Percentiles rank a stretch among this genome's conserved stretches.
Conservation (phyloP, 306 rosid genomes). For the Pachyrhizus erosus region DNA sequence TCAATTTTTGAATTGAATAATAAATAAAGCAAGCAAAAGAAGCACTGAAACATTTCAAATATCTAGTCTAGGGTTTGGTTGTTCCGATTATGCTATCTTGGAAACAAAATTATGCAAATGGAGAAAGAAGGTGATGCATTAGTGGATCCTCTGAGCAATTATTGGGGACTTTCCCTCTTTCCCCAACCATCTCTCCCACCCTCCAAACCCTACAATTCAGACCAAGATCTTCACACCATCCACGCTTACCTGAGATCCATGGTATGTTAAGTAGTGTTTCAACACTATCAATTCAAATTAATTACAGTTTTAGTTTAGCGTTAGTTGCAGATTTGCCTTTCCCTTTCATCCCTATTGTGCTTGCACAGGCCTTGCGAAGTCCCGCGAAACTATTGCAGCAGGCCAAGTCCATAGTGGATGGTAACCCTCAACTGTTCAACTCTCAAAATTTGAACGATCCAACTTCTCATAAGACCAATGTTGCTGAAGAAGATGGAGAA, state of each 20-base stretch:
- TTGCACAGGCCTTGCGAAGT: conserved; percentile 59
- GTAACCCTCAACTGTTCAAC: conserved; percentile 35
- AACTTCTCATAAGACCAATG: conserved; percentile 34
- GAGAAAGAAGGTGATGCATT: conserved; percentile 39
- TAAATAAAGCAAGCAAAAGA: not conserved
- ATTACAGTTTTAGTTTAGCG: not conserved
- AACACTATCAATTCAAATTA: not conserved
- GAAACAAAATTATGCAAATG: conserved; percentile 36
- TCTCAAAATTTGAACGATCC: conserved; percentile 33
- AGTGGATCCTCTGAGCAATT: conserved; percentile 64
- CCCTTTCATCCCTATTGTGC: not conserved
- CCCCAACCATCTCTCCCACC: conserved; percentile 27
- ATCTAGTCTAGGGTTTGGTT: conserved; percentile 25
- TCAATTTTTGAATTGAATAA: conserved; percentile 13
- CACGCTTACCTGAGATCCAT: conserved; percentile 66
- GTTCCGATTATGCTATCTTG: not conserved
- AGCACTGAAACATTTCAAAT: too few relatives aligned
- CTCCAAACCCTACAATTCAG: conserved; percentile 48
- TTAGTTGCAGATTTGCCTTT: not conserved
- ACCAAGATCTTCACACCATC: conserved; percentile 55
- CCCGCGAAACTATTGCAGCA: conserved; percentile 57
- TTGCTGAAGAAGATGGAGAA: conserved; percentile 48
- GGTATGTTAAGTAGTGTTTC: too few relatives aligned
- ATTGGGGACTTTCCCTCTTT: conserved; percentile 66
- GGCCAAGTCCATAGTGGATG: conserved; percentile 52